Conservation (phyloP, 306 rosid genomes). For the Arachis stenosperma region DNA sequence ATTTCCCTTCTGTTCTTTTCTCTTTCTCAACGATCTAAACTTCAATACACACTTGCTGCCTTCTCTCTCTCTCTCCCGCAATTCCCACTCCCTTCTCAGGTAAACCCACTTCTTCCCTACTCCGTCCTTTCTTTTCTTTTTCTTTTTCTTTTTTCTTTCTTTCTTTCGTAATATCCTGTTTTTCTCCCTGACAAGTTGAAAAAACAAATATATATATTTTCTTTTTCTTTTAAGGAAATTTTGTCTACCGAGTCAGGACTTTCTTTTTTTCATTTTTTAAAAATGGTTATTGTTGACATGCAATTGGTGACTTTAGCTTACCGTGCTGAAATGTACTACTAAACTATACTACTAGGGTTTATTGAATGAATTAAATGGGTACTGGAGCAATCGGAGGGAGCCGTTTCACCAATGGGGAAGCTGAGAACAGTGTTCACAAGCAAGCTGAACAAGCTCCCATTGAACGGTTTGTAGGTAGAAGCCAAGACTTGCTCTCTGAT, state of each 20-base stretch:
- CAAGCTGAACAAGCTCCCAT: conserved; percentile 41
- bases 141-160: not conserved
- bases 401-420: conserved; percentile 54
- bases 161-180: no score
- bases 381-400: conserved; percentile 48
- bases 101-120: not conserved
- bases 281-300: not conserved
- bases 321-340: conserved; percentile 40
- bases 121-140: not conserved
- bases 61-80: not conserved
- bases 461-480: conserved; percentile 42
- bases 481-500: conserved; percentile 43
- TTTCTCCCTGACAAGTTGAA: no score
- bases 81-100: not conserved
- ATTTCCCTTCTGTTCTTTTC: not conserved
- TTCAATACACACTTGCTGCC: not conserved
- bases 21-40: not conserved
- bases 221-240: not conserved
- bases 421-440: conserved; percentile 55
- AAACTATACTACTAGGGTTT: conserved; percentile 48
- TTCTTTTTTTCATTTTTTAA: not conserved
- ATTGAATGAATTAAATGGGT: conserved; percentile 27
- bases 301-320: conserved; percentile 23
- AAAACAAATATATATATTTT: not conserved
- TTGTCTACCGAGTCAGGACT: not conserved